These are phyloP conservation scores for Beauveria bassiana DNA, from an alignment of 2,329 filamentous ascomycete species.

Conservation along the genomic window DNA sequence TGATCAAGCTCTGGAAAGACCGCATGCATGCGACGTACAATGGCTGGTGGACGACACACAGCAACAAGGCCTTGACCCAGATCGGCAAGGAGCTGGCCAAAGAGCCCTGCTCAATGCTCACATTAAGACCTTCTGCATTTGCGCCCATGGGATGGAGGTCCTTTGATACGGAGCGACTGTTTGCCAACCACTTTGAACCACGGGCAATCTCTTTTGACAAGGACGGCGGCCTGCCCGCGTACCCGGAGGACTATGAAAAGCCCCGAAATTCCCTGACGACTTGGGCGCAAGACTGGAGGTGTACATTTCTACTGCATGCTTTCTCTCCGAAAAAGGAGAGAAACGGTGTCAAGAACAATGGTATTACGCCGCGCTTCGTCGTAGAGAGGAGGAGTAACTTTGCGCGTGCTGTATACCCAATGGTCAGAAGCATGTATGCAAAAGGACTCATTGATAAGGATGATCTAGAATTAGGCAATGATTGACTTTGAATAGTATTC, in stretches of 20 bases:
- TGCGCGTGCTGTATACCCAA: slow-evolving; percentile 17
- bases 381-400: slow-evolving; percentile 19
- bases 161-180: slow-evolving; percentile 13
- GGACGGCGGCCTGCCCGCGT: background rate
- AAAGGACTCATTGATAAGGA: slow-evolving; percentile 10
- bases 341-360: slow-evolving; percentile 2
- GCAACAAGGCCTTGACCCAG: slow-evolving; percentile 19
- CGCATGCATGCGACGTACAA: slow-evolving; percentile 21
- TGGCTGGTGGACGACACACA: slow-evolving; percentile 22
- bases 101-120: slow-evolving; percentile 19
- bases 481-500: no score
- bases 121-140: slow-evolving; percentile 19
- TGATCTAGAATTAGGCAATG: background rate
- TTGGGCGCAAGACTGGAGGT: slow-evolving; percentile 17
- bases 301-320: slow-evolving; percentile 18
- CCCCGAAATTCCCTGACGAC: background rate
- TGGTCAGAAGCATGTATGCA: slow-evolving; percentile 16
- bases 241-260: slow-evolving; percentile 7
- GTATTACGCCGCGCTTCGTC: slow-evolving; percentile 17
- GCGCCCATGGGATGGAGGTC: slow-evolving; percentile 17
- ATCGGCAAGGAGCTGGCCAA: slow-evolving; percentile 39
- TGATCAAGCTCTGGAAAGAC: slow-evolving; percentile 17
- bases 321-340: slow-evolving; percentile 13
- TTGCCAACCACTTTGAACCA: slow-evolving; percentile 13
- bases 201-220: background rate